Percentiles rank a stretch among this genome's conserved stretches.
These are phyloP conservation scores for Seminavis robusta DNA, from an alignment of 108 stramenopile genomes.

Conservation along the genomic window DNA sequence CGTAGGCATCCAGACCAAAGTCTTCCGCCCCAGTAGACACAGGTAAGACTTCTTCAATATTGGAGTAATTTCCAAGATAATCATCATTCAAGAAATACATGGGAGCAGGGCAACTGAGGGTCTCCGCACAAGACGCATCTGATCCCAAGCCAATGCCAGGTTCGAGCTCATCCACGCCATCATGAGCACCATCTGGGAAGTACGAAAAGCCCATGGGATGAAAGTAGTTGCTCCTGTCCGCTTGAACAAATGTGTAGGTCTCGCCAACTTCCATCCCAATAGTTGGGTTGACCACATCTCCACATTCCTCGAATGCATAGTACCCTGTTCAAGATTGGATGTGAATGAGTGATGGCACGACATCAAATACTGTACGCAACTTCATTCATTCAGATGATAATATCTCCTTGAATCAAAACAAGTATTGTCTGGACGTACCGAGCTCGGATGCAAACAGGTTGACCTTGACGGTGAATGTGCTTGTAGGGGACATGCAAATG, in stretches of 20 bases:
- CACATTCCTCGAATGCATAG: constrained; percentile 76
- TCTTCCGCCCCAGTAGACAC: constrained; percentile 23
- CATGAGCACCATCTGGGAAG: constrained; percentile 85
- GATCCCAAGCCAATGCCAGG: constrained; percentile 22
- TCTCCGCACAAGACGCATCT: constrained; percentile 19
- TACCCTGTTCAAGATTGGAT: constrained; percentile 44
- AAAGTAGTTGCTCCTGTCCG: constrained; percentile 24
- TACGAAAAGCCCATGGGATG: constrained; percentile 91
- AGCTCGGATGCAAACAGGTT: constrained; percentile 26
- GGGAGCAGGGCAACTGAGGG: constrained; percentile 58
- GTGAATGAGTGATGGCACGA: constrained; percentile 2
- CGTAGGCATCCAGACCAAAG: constrained; percentile 84
- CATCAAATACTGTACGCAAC: too few species aligned
- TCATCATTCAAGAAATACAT: constrained; percentile 62
- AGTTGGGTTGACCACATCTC: constrained; percentile 63
- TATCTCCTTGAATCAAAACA: not conserved
- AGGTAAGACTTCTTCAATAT: constrained; percentile 19
- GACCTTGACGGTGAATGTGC: constrained; percentile 19
- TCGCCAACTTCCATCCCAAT: constrained; percentile 66
- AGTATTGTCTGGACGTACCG: constrained; percentile 8
- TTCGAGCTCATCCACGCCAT: constrained; percentile 74
- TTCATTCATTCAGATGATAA: too few species aligned
- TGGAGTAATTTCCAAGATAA: constrained; percentile 53
- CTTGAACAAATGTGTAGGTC: constrained; percentile 76
- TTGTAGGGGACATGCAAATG: constrained; percentile 12